Percentiles rank a stretch among this genome's conserved stretches.
Conservation (phyloP, 371 early-diverging fungal species). For the Apophysomyces elegans region DNA sequence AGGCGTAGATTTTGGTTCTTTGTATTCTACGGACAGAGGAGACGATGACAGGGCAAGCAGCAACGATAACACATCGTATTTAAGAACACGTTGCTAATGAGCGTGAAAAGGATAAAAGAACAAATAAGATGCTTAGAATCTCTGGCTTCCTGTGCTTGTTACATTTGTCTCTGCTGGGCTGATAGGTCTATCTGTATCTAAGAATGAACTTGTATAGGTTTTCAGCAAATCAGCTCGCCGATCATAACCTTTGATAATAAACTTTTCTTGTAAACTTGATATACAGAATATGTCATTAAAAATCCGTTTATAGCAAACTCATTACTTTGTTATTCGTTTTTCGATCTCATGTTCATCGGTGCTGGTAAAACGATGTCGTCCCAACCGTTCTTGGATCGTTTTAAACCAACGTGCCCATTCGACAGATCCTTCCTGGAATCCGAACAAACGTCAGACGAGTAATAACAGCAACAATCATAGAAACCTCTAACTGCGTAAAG, state of each 20-base stretch:
- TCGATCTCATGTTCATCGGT: conserved; percentile 12
- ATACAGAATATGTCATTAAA: background rate
- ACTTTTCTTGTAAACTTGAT: conserved; percentile 23
- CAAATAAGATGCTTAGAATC: background rate
- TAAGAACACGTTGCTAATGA: conserved; percentile 17
- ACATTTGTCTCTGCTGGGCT: background rate
- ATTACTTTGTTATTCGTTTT: conserved; percentile 4
- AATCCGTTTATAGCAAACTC: background rate
- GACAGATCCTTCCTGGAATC: background rate
- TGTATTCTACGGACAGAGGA: background rate
- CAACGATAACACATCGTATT: conserved; percentile 25
- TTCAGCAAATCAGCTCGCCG: conserved; percentile 13
- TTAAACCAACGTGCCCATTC: background rate
- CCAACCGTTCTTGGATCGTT: background rate
- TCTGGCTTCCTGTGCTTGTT: background rate
- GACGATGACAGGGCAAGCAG: conserved; percentile 19
- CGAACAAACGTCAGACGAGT: background rate
- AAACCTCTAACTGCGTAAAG: conserved; percentile 7
- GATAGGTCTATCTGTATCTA: background rate
- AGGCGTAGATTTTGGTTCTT: background rate
- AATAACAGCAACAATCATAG: background rate
- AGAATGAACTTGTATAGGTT: background rate
- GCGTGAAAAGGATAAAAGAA: background rate
- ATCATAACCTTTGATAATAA: conserved; percentile 20
- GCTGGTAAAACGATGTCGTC: conserved; percentile 9